Percentiles rank a stretch among this genome's conserved stretches.
These are phyloP conservation scores for Plasmodium chabaudi DNA, from an alignment of 169 alveolate genomes.

Conservation along the genomic window DNA sequence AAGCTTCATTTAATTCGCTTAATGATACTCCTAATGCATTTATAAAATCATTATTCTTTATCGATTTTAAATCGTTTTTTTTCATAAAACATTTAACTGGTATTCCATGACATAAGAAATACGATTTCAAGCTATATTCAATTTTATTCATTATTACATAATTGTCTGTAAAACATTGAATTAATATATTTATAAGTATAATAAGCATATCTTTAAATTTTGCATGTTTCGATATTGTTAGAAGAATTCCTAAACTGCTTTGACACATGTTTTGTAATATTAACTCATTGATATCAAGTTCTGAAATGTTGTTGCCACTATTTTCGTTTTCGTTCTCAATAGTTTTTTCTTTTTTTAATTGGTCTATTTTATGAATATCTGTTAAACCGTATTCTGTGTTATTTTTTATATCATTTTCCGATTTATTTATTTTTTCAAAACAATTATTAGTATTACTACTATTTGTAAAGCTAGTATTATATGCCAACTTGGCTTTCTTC, in stretches of 20 bases:
- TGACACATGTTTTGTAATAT: conserved; percentile 64
- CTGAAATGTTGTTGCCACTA: not conserved
- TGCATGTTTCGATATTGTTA: conserved; percentile 70
- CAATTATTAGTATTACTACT: not conserved
- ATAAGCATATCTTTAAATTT: conserved; percentile 76
- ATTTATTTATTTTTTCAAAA: not conserved
- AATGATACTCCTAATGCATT: conserved; percentile 74
- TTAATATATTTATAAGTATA: conserved; percentile 50
- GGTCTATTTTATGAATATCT: not conserved
- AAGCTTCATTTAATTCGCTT: conserved; percentile 60
- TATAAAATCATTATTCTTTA: conserved; percentile 28
- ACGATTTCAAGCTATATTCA: conserved; percentile 38
- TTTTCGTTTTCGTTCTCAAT: not conserved
- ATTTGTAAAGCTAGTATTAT: not conserved
- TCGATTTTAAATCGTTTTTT: conserved; percentile 48
- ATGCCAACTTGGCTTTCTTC: not conserved
- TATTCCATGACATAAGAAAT: conserved; percentile 48
- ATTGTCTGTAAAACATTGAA: conserved; percentile 75
- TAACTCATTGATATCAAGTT: conserved; percentile 45
- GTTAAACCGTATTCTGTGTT: not conserved
- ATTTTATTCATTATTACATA: conserved; percentile 66
- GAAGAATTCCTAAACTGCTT: conserved; percentile 65
- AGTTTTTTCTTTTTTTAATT: not conserved
- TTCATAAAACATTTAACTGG: conserved; percentile 60
- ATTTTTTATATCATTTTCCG: not conserved